A percentile compares a stretch with the other conserved stretches of the same genome.
phyloP scores from a whole-genome alignment of 2,329 filamentous ascomycete species.

The Neocucurbitaria cava region DNA sequence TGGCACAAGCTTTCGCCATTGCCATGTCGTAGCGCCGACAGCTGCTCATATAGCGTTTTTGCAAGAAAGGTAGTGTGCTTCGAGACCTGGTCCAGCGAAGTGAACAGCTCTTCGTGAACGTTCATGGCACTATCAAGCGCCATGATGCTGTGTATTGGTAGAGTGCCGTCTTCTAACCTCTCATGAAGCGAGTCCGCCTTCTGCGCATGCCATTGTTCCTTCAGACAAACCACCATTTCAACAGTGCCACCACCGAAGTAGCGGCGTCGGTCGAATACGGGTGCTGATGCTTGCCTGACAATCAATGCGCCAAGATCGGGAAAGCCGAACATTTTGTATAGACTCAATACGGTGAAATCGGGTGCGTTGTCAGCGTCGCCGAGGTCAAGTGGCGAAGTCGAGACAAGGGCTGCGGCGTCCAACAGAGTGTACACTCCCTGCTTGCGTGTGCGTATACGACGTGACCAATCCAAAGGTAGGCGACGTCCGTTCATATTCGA shows the following conservation, averaged over 20 bases:
- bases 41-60: constrained; percentile 62
- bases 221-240: constrained; percentile 81
- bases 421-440: constrained; percentile 70
- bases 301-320: constrained; percentile 88
- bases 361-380: constrained; percentile 67
- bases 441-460: constrained; percentile 52
- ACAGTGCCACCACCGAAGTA: constrained; percentile 97
- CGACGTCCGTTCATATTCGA: constrained; percentile 90
- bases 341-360: constrained; percentile 86
- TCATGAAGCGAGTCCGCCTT: constrained; percentile 79
- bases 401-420: constrained; percentile 82
- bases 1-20: constrained; percentile 72
- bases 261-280: constrained; percentile 68
- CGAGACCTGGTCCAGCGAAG: constrained; percentile 72
- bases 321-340: constrained; percentile 99
- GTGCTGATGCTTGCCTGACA: constrained; percentile 73
- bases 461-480: constrained; percentile 74
- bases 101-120: constrained; percentile 73
- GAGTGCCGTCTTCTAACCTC: constrained; percentile 85
- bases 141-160: constrained; percentile 89
- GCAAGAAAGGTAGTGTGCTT: constrained; percentile 74
- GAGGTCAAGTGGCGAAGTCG: constrained; percentile 79
- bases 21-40: constrained; percentile 69
- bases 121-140: constrained; percentile 78
- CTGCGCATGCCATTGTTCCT: constrained; percentile 80